Percentiles rank a stretch among this genome's conserved stretches.
Conservation (phyloP, 2,329 filamentous ascomycete genomes). For the Botrytis aclada region DNA sequence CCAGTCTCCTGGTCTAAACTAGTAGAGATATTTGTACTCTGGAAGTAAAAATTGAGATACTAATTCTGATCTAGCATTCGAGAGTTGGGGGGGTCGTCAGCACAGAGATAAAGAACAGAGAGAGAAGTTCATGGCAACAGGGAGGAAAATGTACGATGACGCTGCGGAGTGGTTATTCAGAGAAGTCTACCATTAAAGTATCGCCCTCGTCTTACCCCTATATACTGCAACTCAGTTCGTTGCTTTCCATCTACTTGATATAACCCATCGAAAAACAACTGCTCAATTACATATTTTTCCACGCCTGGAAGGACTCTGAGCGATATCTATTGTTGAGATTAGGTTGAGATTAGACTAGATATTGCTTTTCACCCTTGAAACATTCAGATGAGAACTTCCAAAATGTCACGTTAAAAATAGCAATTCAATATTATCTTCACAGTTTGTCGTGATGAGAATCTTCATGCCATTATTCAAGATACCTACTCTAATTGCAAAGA, state of each 20-base stretch:
- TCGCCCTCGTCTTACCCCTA: neutral
- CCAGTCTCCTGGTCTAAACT: neutral
- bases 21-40: neutral
- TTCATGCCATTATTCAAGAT: neutral
- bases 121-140: neutral
- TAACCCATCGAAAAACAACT: neutral
- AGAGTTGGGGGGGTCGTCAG: neutral
- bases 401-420: neutral
- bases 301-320: neutral
- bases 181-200: conserved; percentile 13
- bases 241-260: neutral
- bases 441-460: neutral
- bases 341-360: no score
- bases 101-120: neutral
- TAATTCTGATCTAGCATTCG: conserved; percentile 1
- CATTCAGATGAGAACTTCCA: neutral
- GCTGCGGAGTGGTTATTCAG: conserved; percentile 15
- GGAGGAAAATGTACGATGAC: conserved; percentile 14
- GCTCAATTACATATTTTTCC: neutral
- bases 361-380: neutral
- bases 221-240: no score
- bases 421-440: neutral
- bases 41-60: neutral
- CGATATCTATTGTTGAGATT: neutral
- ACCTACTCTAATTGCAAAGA: neutral